Evolutionary conservation across 2,329 filamentous ascomycete species (phyloP).

Genomic region (Claviceps sp.): DNA sequence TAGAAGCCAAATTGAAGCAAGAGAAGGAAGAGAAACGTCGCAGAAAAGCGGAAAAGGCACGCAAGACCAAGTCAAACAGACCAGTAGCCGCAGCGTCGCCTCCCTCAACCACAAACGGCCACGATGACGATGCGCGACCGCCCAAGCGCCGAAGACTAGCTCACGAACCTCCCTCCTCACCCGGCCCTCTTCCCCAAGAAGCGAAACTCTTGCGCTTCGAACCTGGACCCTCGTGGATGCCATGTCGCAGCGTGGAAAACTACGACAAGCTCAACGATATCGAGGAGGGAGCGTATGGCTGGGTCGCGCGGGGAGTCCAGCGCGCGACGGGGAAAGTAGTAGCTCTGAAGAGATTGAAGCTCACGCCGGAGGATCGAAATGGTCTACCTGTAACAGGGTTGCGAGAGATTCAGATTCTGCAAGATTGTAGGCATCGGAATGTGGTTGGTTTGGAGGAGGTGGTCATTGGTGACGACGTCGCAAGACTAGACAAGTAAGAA

Average conservation of each 20-base stretch:
- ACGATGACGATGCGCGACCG: slow-evolving; percentile 29
- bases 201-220: slow-evolving; percentile 60
- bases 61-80: slow-evolving; percentile 45
- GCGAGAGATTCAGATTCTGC: slow-evolving; percentile 84
- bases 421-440: slow-evolving; percentile 67
- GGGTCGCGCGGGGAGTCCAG: slow-evolving; percentile 75
- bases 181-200: too few relatives aligned
- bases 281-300: slow-evolving; percentile 93
- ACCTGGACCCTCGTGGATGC: slow-evolving; percentile 46
- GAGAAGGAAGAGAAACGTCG: slow-evolving; percentile 87
- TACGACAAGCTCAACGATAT: slow-evolving; percentile 94
- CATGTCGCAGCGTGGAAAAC: slow-evolving; percentile 65
- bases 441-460: slow-evolving; percentile 75
- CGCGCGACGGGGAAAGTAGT: slow-evolving; percentile 64
- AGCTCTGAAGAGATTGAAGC: slow-evolving; percentile 86
- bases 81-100: neutral
- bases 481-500: slow-evolving; percentile 38
- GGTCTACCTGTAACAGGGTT: slow-evolving; percentile 86
- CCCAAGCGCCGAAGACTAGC: slow-evolving; percentile 50
- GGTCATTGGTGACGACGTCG: slow-evolving; percentile 55
- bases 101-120: slow-evolving; percentile 7
- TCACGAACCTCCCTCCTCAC: slow-evolving; percentile 16
- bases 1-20: slow-evolving; percentile 57
- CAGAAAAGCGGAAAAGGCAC: slow-evolving; percentile 69
- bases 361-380: slow-evolving; percentile 58